Conservation (phyloP, 2,329 filamentous ascomycete genomes). For the Aspergillus ochraceus region DNA sequence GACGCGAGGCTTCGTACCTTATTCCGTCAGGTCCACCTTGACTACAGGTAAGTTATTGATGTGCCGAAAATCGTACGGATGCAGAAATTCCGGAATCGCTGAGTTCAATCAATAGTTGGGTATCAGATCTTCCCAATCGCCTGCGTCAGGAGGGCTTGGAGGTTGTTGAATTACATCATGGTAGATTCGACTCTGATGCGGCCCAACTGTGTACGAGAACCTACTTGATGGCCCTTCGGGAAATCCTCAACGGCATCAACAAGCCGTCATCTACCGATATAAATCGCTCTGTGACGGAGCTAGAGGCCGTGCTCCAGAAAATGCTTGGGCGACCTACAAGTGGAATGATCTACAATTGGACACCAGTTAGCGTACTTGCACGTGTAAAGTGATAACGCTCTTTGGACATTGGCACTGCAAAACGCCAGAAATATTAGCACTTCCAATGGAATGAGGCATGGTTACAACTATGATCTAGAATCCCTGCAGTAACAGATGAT, state of each 20-base stretch:
- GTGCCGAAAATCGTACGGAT: background rate
- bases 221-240: background rate
- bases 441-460: too few relatives aligned
- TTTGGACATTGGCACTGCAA: too few relatives aligned
- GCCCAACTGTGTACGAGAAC: conserved; percentile 1
- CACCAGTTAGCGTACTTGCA: conserved; percentile 3
- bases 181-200: background rate
- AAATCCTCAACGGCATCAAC: background rate
- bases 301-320: background rate
- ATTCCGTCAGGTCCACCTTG: background rate
- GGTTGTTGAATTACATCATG: background rate
- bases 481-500: too few relatives aligned
- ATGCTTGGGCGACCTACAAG: background rate
- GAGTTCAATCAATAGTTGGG: background rate
- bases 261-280: background rate
- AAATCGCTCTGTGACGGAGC: background rate
- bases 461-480: too few relatives aligned
- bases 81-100: background rate
- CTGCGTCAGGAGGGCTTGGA: background rate
- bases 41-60: background rate
- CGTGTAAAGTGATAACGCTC: too few relatives aligned
- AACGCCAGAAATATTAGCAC: too few relatives aligned
- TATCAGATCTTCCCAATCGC: background rate
- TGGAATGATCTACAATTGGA: conserved; percentile 12
- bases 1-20: background rate